Evolutionary conservation across 805 yeast species (phyloP), one percentile per base, ranked within the genome.

Genomic region (Nakazawaea wickerhamii): DNA sequence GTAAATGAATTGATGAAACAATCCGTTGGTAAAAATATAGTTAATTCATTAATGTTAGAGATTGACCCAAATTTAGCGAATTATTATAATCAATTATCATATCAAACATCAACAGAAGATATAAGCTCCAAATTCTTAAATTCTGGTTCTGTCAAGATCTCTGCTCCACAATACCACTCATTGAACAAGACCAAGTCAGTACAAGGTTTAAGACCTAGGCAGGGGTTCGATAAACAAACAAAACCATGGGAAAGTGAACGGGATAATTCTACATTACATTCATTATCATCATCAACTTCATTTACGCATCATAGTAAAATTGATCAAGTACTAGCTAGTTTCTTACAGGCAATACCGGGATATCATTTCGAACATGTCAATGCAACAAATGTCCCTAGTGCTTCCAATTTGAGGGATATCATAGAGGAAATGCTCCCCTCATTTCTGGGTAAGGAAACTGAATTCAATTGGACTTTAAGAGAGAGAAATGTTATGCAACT

Each of bases 361-460:
- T 72, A 69, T 44, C 55, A 53, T 3, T 47, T 69, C 22, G 84
- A 77, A 40, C 47, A 55, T 4, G 37, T 73, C 3, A 54, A 50
- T 20, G 55, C 74, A 0, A 47, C 61, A 5, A 49, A 64, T 36
- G 50, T 68, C 2, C 14, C 41, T 4, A 48, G 61, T 30, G 57
- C 56, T 10, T 55, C 58, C 28, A 51, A 55, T 10, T 48, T 71
- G 22, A 43, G 49, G 5, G 53, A 53, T 4, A 54, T 58, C 13
- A 41, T 64, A 17, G 64, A 61, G 23, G 43, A 46, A 9, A 52
- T 65, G 60, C 26, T 46, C 7, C 46, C 58, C 0, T 50, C 57
- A 19, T 89, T 91, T 52, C 73, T 69, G 7, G 84, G 82, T 4
- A 69, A 82, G 53, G 99, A 93, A 58, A 84, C 95, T 0, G 99